phyloP scores from a whole-genome alignment of 495 filamentous ascomycete genomes.

The Daldinia concentrica region DNA sequence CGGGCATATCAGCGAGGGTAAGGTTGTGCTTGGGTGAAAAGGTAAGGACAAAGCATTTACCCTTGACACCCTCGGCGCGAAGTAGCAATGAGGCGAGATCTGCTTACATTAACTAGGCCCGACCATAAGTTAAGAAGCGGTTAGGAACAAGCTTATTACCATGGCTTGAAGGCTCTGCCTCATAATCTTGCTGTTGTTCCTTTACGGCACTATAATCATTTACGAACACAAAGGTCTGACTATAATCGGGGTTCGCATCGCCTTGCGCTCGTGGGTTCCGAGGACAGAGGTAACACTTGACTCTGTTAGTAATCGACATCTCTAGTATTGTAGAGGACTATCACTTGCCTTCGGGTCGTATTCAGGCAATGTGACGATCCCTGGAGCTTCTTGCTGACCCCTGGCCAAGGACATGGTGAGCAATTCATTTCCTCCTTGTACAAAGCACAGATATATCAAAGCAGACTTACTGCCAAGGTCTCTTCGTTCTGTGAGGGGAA shows the following conservation, averaged over 20 bases:
- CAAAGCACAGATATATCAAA: not conserved
- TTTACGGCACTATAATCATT: slow-evolving; percentile 99
- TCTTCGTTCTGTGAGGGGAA: slow-evolving; percentile 93
- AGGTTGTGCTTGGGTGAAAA: slow-evolving; percentile 91
- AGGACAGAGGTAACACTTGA: slow-evolving; percentile 92
- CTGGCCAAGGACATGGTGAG: slow-evolving; percentile 55
- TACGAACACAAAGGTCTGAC: slow-evolving; percentile 90
- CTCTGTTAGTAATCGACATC: slow-evolving; percentile 17
- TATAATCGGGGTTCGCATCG: slow-evolving; percentile 85
- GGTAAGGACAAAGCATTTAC: slow-evolving; percentile 97
- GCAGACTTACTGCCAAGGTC: slow-evolving; percentile 92
- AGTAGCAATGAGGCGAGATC: slow-evolving; percentile 82
- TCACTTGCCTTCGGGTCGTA: slow-evolving; percentile 76
- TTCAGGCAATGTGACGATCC: slow-evolving; percentile 76
- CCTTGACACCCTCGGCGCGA: slow-evolving; percentile 83
- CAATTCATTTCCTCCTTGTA: not conserved
- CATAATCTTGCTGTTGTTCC: slow-evolving; percentile 77
- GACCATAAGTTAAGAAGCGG: not conserved
- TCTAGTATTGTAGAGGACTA: not conserved
- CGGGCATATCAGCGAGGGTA: slow-evolving; percentile 85
- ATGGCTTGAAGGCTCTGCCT: slow-evolving; percentile 45
- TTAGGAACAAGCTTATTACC: slow-evolving; percentile 32
- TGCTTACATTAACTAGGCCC: slow-evolving; percentile 44
- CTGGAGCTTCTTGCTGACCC: slow-evolving; percentile 88
- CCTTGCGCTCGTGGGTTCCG: slow-evolving; percentile 92